phyloP scores from a whole-genome alignment of 257 asterid species.

The Prunella vulgaris region DNA sequence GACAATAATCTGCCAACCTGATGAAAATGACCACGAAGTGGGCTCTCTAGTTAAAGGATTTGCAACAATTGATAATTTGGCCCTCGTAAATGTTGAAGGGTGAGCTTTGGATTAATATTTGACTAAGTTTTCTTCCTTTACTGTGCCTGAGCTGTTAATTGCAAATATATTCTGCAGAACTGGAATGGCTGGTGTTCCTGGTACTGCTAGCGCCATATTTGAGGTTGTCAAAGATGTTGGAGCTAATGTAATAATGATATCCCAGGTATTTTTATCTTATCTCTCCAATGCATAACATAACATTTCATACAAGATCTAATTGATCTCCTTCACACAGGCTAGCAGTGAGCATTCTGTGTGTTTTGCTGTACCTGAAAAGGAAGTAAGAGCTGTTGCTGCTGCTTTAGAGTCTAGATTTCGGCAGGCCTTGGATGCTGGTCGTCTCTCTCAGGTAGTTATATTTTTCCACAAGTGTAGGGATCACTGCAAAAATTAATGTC shows the following conservation, averaged over 20 bases:
- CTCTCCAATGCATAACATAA: neutral
- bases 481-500: neutral
- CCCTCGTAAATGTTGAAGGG: slow-evolving; percentile 99
- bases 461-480: slow-evolving; percentile 7
- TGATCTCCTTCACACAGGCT: slow-evolving; percentile 51
- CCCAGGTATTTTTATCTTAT: slow-evolving; percentile 60
- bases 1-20: slow-evolving; percentile 70
- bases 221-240: slow-evolving; percentile 94
- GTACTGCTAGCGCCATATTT: slow-evolving; percentile 91
- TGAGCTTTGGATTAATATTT: slow-evolving; percentile 30
- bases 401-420: slow-evolving; percentile 84
- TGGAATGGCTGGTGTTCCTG: slow-evolving; percentile 99
- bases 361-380: slow-evolving; percentile 97
- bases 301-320: slow-evolving; percentile 17
- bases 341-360: slow-evolving; percentile 99
- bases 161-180: slow-evolving; percentile 53
- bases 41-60: slow-evolving; percentile 90
- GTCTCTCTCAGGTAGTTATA: slow-evolving; percentile 83
- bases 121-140: neutral
- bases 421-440: slow-evolving; percentile 92
- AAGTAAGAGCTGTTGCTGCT: slow-evolving; percentile 82
- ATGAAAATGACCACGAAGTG: slow-evolving; percentile 43
- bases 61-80: slow-evolving; percentile 97
- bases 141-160: slow-evolving; percentile 12
- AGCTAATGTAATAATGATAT: slow-evolving; percentile 96